Evolutionary conservation across 495 filamentous ascomycete genomes (phyloP).

Genomic region (Sordaria brevicollis): DNA sequence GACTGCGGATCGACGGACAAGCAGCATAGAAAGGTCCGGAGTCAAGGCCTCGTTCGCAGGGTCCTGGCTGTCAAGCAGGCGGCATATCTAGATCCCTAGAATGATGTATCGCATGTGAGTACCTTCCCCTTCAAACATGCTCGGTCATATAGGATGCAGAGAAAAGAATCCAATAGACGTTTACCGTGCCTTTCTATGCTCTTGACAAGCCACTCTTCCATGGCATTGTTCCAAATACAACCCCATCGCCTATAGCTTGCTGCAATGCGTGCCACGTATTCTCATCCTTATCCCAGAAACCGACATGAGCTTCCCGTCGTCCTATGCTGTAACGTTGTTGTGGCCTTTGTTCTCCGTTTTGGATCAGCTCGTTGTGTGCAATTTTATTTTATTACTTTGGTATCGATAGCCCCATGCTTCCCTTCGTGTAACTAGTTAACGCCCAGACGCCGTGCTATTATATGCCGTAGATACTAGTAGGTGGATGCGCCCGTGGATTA

Average conservation of each 20-base stretch:
- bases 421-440: not conserved
- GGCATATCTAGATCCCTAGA: not conserved
- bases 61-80: not conserved
- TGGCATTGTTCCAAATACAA: not conserved
- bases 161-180: not conserved
- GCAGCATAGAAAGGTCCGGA: not conserved
- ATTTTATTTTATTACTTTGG: not conserved
- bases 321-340: not conserved
- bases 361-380: not conserved
- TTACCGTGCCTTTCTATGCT: not conserved
- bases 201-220: not conserved
- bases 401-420: not conserved
- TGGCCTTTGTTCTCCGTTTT: not conserved
- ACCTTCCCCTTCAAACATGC: not conserved
- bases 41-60: not conserved
- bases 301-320: not conserved
- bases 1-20: not conserved
- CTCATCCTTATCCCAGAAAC: not conserved
- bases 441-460: constrained; percentile 10
- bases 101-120: not conserved
- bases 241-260: not conserved
- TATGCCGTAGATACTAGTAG: constrained; percentile 1
- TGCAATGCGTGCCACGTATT: not conserved
- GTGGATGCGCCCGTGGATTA: not conserved
- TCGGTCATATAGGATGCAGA: not conserved